Percentiles rank a stretch among this genome's conserved stretches.
phyloP scores from a whole-genome alignment of 2,329 filamentous ascomycete genomes.

The Setomelanomma holmii region DNA sequence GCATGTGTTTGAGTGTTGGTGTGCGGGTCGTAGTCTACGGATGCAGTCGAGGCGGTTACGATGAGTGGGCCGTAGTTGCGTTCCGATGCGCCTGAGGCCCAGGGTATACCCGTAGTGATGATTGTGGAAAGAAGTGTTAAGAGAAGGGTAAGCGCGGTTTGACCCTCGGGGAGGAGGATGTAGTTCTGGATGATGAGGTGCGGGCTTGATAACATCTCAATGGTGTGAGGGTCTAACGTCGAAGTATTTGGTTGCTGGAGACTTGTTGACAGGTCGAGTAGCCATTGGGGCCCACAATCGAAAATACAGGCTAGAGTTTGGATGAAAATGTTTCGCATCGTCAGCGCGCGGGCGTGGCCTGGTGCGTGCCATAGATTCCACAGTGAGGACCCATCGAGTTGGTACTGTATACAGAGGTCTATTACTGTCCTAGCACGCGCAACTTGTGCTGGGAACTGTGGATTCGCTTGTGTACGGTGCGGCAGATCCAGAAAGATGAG shows the following conservation, averaged over 20 bases:
- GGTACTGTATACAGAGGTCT: slow-evolving; percentile 39
- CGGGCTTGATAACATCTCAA: slow-evolving; percentile 38
- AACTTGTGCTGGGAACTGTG: slow-evolving; percentile 33
- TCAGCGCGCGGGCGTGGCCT: slow-evolving; percentile 44
- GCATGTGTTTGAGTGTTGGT: neutral
- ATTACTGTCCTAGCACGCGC: slow-evolving; percentile 46
- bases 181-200: slow-evolving; percentile 49
- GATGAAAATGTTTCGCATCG: slow-evolving; percentile 51
- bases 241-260: slow-evolving; percentile 24
- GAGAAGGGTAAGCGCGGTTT: slow-evolving; percentile 22
- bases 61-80: slow-evolving; percentile 41
- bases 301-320: slow-evolving; percentile 52
- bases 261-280: slow-evolving; percentile 43
- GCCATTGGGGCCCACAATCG: slow-evolving; percentile 50
- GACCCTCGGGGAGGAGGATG: slow-evolving; percentile 34
- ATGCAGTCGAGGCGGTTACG: slow-evolving; percentile 21
- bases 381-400: slow-evolving; percentile 26
- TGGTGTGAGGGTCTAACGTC: slow-evolving; percentile 19
- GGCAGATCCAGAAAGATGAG: slow-evolving; percentile 49
- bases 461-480: slow-evolving; percentile 35
- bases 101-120: slow-evolving; percentile 42
- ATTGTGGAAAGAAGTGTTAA: slow-evolving; percentile 26
- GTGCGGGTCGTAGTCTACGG: slow-evolving; percentile 1
- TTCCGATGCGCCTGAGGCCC: slow-evolving; percentile 39
- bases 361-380: slow-evolving; percentile 37